A percentile compares a stretch with the other conserved stretches of the same genome.
Evolutionary conservation across 257 asterid species (phyloP).

Genomic region (Ajuga chamaepitys): DNA sequence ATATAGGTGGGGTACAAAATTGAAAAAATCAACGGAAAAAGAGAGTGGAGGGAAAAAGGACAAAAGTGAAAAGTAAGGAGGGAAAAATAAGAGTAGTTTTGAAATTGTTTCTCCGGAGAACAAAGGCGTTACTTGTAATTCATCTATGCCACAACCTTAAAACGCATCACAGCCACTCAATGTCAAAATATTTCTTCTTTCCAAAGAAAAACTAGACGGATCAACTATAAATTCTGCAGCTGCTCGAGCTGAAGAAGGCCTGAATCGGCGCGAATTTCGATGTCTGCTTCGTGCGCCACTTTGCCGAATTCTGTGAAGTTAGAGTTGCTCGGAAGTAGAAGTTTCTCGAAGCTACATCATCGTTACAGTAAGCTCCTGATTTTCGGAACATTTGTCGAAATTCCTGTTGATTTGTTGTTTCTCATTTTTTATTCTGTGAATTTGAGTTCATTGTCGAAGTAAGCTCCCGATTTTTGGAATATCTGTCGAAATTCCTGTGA

Average conservation of each 20-base stretch:
- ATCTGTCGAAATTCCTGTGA: too few species aligned
- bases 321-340: conserved; percentile 30
- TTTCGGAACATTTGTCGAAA: neutral
- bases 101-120: conserved; percentile 7
- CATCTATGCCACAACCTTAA: conserved; percentile 33
- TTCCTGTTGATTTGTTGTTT: neutral
- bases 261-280: conserved; percentile 16
- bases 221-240: neutral
- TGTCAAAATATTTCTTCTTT: neutral
- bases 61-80: too few species aligned
- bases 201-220: neutral
- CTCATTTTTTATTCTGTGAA: too few species aligned
- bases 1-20: too few species aligned
- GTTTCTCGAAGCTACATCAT: conserved; percentile 24
- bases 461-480: too few species aligned
- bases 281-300: conserved; percentile 51
- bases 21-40: too few species aligned
- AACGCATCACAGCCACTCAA: conserved; percentile 30
- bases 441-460: too few species aligned
- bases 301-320: conserved; percentile 30
- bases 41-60: too few species aligned
- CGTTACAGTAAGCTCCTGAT: conserved; percentile 38
- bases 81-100: too few species aligned
- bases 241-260: neutral
- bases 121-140: conserved; percentile 23